These are phyloP conservation scores for Neurospora terricola DNA, from an alignment of 495 filamentous ascomycete species.

Conservation along the genomic window DNA sequence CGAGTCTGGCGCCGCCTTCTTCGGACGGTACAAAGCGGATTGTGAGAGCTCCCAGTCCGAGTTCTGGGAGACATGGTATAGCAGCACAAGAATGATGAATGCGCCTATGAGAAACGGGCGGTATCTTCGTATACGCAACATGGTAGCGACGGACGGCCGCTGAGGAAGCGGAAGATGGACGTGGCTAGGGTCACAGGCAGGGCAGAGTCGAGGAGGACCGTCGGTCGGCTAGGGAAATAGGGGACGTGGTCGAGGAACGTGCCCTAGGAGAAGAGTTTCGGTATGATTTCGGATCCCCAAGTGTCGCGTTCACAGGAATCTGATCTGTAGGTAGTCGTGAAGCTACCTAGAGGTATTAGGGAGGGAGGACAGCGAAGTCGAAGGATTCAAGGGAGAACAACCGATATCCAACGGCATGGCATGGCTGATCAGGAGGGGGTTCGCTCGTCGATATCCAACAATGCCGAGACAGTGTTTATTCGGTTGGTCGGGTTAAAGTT, in stretches of 20 bases:
- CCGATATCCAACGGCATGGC: not conserved
- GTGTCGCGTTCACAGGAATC: not conserved
- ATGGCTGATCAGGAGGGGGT: not conserved
- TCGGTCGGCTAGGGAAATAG: not conserved
- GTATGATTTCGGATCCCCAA: not conserved
- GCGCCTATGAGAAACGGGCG: constrained; percentile 65
- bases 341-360: not conserved
- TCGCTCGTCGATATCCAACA: not conserved
- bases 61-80: constrained; percentile 54
- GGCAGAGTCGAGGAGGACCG: not conserved
- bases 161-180: not conserved
- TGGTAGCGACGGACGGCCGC: constrained; percentile 23
- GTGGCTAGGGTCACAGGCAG: not conserved
- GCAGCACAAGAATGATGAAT: constrained; percentile 48
- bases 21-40: constrained; percentile 13
- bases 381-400: not conserved
- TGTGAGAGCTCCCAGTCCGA: constrained; percentile 35
- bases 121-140: constrained; percentile 72
- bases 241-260: not conserved
- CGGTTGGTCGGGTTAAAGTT: not conserved
- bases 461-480: not conserved
- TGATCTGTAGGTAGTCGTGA: not conserved
- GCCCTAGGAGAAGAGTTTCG: not conserved
- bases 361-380: not conserved
- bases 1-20: not conserved